phyloP scores from a whole-genome alignment of 345 rosid species.

The Eutrema japonicum region DNA sequence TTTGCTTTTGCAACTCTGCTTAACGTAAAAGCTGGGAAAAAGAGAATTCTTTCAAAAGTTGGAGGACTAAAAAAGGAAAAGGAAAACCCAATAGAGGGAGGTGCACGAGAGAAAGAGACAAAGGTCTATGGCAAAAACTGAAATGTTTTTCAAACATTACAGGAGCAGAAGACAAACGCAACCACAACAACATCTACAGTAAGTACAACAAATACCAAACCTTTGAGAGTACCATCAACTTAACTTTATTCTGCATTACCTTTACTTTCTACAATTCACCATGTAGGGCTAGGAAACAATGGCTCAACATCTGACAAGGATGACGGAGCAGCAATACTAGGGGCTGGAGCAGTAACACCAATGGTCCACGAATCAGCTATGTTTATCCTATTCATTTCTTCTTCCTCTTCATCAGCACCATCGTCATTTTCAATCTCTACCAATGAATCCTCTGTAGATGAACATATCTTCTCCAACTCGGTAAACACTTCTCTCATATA shows the following conservation, averaged over 20 bases:
- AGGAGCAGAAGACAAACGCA: not conserved
- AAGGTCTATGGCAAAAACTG: not conserved
- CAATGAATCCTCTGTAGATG: not conserved
- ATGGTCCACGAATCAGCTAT: conserved; percentile 10
- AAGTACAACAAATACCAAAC: not conserved
- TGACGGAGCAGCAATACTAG: not conserved
- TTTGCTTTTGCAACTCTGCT: too few relatives aligned
- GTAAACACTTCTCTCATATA: conserved; percentile 55
- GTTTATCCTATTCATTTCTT: conserved; percentile 4
- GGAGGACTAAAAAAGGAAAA: not conserved
- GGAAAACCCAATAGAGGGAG: not conserved
- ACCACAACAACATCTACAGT: not conserved
- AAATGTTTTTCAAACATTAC: not conserved
- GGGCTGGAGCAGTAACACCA: conserved; percentile 4
- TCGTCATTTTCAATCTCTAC: not conserved
- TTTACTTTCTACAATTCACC: not conserved
- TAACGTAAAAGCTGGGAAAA: too few relatives aligned
- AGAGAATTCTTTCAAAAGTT: too few relatives aligned
- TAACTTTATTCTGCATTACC: not conserved
- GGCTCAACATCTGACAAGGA: not conserved
- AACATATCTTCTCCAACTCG: conserved; percentile 44
- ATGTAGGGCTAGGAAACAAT: not conserved
- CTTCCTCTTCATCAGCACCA: conserved; percentile 12
- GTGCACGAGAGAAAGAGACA: not conserved
- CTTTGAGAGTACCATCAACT: not conserved